Percentiles rank a stretch among this genome's conserved stretches.
These are phyloP conservation scores for Epithemia pelagica DNA, from an alignment of 108 stramenopile genomes.

Conservation along the genomic window DNA sequence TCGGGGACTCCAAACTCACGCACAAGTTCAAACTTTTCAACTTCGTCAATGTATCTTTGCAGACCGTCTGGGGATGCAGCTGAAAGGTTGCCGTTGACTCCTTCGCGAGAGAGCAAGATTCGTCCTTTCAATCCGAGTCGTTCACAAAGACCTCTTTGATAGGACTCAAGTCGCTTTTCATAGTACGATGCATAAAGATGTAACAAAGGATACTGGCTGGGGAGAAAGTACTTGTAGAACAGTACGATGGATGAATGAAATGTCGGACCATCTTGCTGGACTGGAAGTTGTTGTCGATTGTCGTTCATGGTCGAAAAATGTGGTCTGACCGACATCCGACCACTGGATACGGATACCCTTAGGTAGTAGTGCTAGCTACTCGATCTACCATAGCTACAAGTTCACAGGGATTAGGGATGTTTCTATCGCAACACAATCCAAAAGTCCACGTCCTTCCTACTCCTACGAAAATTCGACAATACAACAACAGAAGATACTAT, in stretches of 20 bases:
- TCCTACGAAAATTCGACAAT: too few species aligned
- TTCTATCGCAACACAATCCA: too few species aligned
- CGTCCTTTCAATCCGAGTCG: conserved; percentile 42
- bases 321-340: too few species aligned
- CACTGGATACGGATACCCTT: too few species aligned
- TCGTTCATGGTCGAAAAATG: too few species aligned
- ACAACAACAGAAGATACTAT: too few species aligned
- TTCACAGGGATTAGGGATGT: too few species aligned
- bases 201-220: conserved; percentile 13
- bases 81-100: conserved; percentile 72
- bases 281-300: too few species aligned
- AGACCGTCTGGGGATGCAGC: conserved; percentile 18
- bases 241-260: conserved; percentile 32
- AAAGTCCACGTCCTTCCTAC: too few species aligned
- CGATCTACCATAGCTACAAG: too few species aligned
- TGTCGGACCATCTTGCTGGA: not conserved
- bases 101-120: conserved; percentile 53
- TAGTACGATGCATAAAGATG: conserved; percentile 14
- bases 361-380: too few species aligned
- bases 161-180: conserved; percentile 17
- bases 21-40: conserved; percentile 50
- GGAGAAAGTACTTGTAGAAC: conserved; percentile 69
- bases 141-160: conserved; percentile 31
- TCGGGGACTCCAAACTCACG: conserved; percentile 25
- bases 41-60: conserved; percentile 28